Percentiles rank a stretch among this genome's conserved stretches.
phyloP scores from a whole-genome alignment of 139 green algal species.

The Spirogloea muscicola region DNA sequence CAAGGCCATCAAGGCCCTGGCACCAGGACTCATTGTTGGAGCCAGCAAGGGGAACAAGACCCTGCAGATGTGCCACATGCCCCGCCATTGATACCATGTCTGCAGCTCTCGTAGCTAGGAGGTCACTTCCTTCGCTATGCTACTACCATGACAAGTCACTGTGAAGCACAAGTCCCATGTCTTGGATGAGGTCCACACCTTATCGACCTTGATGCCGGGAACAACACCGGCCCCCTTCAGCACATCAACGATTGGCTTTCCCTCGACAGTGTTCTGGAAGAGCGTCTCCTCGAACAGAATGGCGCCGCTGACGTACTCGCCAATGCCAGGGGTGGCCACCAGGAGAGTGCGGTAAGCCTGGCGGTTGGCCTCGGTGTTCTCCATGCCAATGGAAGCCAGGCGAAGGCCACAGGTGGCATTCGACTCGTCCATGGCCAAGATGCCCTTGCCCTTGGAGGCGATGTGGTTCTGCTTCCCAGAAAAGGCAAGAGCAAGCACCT shows the following conservation, averaged over 20 bases:
- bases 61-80: too few relatives aligned
- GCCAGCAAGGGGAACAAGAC: slow-evolving; percentile 86
- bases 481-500: too few relatives aligned
- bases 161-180: too few relatives aligned
- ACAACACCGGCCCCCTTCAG: slow-evolving; percentile 76
- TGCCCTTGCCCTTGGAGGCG: slow-evolving; percentile 77
- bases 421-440: slow-evolving; percentile 98
- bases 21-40: slow-evolving; percentile 91
- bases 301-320: slow-evolving; percentile 82
- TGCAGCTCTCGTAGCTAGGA: too few relatives aligned
- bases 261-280: slow-evolving; percentile 82
- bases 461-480: slow-evolving; percentile 65
- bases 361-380: slow-evolving; percentile 99
- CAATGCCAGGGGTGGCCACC: slow-evolving; percentile 81
- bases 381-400: slow-evolving; percentile 92
- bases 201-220: slow-evolving; percentile 91
- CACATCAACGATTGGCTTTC: slow-evolving; percentile 83
- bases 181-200: slow-evolving; percentile 26
- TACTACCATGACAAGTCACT: too few relatives aligned
- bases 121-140: too few relatives aligned
- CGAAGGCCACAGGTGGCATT: slow-evolving; percentile 96
- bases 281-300: slow-evolving; percentile 99
- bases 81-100: too few relatives aligned
- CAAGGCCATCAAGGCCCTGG: slow-evolving; percentile 93
- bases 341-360: slow-evolving; percentile 94